Conservation (phyloP, 768 basidiomycete genomes). For the Leccinum subtestaceum region DNA sequence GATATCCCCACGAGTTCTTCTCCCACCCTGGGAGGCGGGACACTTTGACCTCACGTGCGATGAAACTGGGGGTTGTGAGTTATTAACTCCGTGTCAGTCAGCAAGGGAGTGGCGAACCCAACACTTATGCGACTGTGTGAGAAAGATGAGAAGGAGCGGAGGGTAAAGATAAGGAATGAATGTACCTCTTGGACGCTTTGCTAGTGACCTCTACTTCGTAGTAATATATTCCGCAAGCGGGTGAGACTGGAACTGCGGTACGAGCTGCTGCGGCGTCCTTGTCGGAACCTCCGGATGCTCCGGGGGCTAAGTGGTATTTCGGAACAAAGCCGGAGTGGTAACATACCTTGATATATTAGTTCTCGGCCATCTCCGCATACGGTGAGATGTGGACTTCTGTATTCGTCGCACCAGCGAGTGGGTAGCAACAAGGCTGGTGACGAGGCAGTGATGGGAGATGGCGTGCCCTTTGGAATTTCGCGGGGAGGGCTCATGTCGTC, state of each 20-base stretch:
- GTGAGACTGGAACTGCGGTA: constrained; percentile 73
- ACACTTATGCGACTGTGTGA: constrained; percentile 68
- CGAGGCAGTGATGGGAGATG: constrained; percentile 18
- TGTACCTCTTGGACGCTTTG: constrained; percentile 77
- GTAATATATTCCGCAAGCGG: constrained; percentile 89
- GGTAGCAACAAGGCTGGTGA: constrained; percentile 58
- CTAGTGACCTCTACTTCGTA: constrained; percentile 86
- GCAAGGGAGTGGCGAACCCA: constrained; percentile 49
- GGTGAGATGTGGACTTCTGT: constrained; percentile 54
- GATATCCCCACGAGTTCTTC: constrained; percentile 84
- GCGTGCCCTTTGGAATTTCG: constrained; percentile 31
- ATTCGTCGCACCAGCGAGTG: constrained; percentile 76
- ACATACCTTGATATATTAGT: constrained; percentile 63
- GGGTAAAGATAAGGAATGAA: constrained; percentile 4
- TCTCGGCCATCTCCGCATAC: constrained; percentile 73
- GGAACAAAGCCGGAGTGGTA: neutral
- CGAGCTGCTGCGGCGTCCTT: constrained; percentile 84
- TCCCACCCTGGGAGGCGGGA: constrained; percentile 87
- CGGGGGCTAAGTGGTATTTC: constrained; percentile 18
- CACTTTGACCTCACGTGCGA: constrained; percentile 59
- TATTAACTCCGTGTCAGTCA: constrained; percentile 3
- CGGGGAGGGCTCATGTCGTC: constrained; percentile 57
- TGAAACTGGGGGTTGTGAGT: constrained; percentile 49
- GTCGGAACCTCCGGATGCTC: constrained; percentile 57
- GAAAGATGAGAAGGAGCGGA: constrained; percentile 15